Evolutionary conservation across 1,284 basidiomycete genomes (phyloP).

Genomic region (Papiliotrema flavescens): DNA sequence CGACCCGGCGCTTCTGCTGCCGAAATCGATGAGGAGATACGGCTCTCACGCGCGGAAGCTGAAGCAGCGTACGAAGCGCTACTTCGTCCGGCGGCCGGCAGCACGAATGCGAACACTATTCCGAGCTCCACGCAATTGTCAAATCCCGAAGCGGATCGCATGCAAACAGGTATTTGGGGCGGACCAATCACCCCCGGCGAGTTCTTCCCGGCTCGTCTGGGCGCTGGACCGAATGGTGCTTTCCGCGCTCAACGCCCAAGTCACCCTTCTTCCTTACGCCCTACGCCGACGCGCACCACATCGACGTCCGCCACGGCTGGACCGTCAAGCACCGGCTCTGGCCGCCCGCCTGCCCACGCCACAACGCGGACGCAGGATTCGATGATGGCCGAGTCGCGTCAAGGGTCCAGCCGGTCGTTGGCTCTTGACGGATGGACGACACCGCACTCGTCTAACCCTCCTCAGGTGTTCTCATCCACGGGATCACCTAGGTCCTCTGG

Average conservation of each 20-base stretch:
- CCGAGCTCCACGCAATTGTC: too few relatives aligned
- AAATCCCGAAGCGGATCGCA: slow-evolving; percentile 15
- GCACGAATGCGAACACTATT: neutral
- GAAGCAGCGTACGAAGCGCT: too few relatives aligned
- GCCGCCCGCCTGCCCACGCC: too few relatives aligned
- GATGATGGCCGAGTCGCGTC: neutral
- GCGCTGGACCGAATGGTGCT: slow-evolving; percentile 22
- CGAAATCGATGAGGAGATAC: neutral
- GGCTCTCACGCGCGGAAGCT: neutral
- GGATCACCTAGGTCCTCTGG: neutral
- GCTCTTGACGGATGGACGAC: slow-evolving; percentile 21
- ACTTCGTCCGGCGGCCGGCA: neutral
- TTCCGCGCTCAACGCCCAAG: neutral
- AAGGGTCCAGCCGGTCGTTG: neutral
- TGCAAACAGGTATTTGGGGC: slow-evolving; percentile 44
- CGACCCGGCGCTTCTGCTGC: neutral
- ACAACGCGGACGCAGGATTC: neutral
- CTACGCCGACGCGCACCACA: neutral
- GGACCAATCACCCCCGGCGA: slow-evolving; percentile 37
- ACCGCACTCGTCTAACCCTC: slow-evolving; percentile 37
- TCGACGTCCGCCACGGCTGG: too few relatives aligned
- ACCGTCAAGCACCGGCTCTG: too few relatives aligned
- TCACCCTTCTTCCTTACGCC: neutral
- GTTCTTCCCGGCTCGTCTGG: slow-evolving; percentile 34
- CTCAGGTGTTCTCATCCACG: slow-evolving; percentile 32